Evolutionary conservation across 1,284 basidiomycete species (phyloP).

Genomic region (Ganoderma boninense): DNA sequence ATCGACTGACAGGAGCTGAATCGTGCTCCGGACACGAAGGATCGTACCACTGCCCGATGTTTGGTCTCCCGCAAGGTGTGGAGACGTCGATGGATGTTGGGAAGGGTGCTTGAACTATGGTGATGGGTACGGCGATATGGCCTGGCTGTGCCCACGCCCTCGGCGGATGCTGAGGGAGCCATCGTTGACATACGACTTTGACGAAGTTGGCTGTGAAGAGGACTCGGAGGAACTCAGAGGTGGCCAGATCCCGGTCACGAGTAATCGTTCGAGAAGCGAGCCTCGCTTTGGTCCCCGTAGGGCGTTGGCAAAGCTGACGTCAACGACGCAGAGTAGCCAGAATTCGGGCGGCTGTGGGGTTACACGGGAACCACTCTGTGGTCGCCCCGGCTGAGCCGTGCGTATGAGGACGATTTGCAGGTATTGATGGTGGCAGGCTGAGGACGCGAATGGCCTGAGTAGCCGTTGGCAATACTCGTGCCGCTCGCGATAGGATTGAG

Average conservation of each 20-base stretch:
- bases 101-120: constrained; percentile 70
- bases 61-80: constrained; percentile 67
- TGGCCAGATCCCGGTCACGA: constrained; percentile 77
- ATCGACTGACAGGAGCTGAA: constrained; percentile 69
- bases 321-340: constrained; percentile 83
- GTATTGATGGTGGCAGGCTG: constrained; percentile 69
- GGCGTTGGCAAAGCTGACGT: constrained; percentile 67
- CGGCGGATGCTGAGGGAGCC: constrained; percentile 72
- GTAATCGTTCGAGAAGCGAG: constrained; percentile 59
- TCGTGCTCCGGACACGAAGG: constrained; percentile 80
- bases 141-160: constrained; percentile 79
- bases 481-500: constrained; percentile 69
- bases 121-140: constrained; percentile 82
- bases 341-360: constrained; percentile 83
- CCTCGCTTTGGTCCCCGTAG: constrained; percentile 63
- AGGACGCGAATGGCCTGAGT: constrained; percentile 43
- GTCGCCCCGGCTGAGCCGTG: constrained; percentile 65
- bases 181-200: constrained; percentile 59
- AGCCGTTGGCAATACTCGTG: constrained; percentile 48
- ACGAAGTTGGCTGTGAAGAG: constrained; percentile 65
- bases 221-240: constrained; percentile 52
- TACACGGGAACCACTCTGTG: constrained; percentile 77
- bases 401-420: constrained; percentile 64
- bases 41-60: constrained; percentile 49
- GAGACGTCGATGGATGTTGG: constrained; percentile 71